These are phyloP conservation scores for Nematodospora anomalae DNA, from an alignment of 1,139 yeast genomes.

Conservation along the genomic window DNA sequence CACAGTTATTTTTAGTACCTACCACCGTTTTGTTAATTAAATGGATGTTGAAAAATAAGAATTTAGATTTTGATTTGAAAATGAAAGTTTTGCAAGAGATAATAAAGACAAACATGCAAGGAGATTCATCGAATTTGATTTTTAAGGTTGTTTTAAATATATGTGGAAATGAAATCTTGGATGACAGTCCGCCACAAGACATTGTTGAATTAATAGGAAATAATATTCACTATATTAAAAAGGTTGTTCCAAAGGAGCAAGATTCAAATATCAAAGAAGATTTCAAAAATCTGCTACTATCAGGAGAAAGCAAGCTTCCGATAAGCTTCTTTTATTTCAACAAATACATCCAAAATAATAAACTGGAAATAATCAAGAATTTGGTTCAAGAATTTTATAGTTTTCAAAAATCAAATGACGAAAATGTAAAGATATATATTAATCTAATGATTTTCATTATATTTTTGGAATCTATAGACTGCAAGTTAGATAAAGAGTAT, in stretches of 20 bases:
- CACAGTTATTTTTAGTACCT: conserved; percentile 44
- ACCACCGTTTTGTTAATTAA: conserved; percentile 37
- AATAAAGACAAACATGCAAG: conserved; percentile 22
- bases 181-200: conserved; percentile 8
- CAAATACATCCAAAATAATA: conserved; percentile 12
- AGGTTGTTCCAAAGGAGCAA: conserved; percentile 3
- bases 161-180: conserved; percentile 15
- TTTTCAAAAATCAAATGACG: conserved; percentile 26
- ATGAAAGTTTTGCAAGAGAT: conserved; percentile 24
- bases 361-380: conserved; percentile 15
- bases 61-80: conserved; percentile 15
- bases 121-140: conserved; percentile 19
- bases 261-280: conserved; percentile 11
- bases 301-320: conserved; percentile 1
- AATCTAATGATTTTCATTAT: conserved; percentile 27
- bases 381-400: conserved; percentile 21
- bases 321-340: conserved; percentile 5
- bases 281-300: conserved; percentile 7
- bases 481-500: conserved; percentile 21
- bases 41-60: conserved; percentile 27
- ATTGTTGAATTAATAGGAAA: conserved; percentile 6
- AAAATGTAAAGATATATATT: conserved; percentile 29
- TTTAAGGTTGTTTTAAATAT: conserved; percentile 28
- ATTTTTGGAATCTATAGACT: conserved; percentile 19
- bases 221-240: conserved; percentile 4